Percentiles rank a stretch among this genome's conserved stretches.
Conservation (phyloP, 192 early-diverging fungal species). For the Coemansia sp. region DNA sequence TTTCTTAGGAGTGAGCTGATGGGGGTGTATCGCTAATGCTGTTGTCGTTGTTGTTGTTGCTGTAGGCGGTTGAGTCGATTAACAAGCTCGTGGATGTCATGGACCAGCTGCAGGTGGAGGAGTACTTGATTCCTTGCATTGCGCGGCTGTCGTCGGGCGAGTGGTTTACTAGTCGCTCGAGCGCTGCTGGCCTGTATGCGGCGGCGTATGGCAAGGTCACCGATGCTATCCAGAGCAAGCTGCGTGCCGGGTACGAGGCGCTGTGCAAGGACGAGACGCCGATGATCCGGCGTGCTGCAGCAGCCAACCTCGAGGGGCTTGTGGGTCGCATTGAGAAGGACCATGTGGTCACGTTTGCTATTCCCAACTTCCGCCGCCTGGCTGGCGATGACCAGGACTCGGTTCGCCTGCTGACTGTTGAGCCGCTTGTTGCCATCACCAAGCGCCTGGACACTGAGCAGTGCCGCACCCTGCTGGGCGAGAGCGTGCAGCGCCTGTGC, state of each 20-base stretch:
- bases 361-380: constrained; percentile 84
- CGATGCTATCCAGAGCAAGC: constrained; percentile 76
- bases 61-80: constrained; percentile 91
- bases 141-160: constrained; percentile 89
- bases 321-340: constrained; percentile 42
- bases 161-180: constrained; percentile 97
- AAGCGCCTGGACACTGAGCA: constrained; percentile 75
- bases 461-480: constrained; percentile 71
- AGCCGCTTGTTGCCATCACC: constrained; percentile 86
- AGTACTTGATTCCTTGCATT: constrained; percentile 87
- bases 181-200: constrained; percentile 91
- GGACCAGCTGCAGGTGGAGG: constrained; percentile 78
- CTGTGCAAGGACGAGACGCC: constrained; percentile 93
- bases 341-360: constrained; percentile 78
- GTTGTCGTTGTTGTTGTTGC: not conserved
- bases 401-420: constrained; percentile 92
- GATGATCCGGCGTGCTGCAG: constrained; percentile 96
- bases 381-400: constrained; percentile 92
- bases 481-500: constrained; percentile 73
- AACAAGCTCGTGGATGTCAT: constrained; percentile 77
- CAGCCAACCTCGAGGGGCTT: constrained; percentile 57
- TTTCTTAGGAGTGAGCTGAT: too few species aligned
- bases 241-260: constrained; percentile 77
- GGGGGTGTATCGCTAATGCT: not conserved
- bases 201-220: constrained; percentile 73